A percentile compares a stretch with the other conserved stretches of the same genome.
These are phyloP conservation scores for Leonotis leonurus DNA, from an alignment of 257 asterid species.

Conservation along the genomic window DNA sequence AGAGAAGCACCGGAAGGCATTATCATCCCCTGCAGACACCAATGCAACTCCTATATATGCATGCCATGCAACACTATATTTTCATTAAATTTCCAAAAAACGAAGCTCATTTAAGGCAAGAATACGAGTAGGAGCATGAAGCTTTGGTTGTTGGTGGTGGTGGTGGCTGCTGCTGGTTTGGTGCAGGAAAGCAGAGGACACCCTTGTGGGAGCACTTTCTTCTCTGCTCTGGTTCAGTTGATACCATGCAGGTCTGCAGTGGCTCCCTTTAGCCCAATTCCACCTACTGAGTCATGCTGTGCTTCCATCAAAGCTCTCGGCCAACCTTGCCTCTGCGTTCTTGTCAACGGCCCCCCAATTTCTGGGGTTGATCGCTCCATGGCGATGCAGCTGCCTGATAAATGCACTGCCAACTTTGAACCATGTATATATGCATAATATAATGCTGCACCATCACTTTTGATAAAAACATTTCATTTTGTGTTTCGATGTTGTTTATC, in stretches of 20 bases:
- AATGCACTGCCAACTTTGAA: conserved; percentile 76
- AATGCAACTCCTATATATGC: too few relatives aligned
- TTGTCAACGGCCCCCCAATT: conserved; percentile 86
- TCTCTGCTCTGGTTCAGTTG: conserved; percentile 75
- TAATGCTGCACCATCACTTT: not conserved
- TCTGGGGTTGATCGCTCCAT: conserved; percentile 71
- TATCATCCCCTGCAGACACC: too few relatives aligned
- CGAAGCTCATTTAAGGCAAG: too few relatives aligned
- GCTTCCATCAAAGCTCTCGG: conserved; percentile 76
- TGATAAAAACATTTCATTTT: not conserved
- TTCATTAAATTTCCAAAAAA: not conserved
- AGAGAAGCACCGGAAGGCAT: conserved; percentile 37
- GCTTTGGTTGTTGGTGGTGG: conserved; percentile 19
- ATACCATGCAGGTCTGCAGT: conserved; percentile 90
- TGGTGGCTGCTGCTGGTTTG: conserved; percentile 14
- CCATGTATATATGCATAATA: conserved; percentile 53
- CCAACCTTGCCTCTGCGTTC: conserved; percentile 84
- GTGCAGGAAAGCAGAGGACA: conserved; percentile 34
- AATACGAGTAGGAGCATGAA: conserved; percentile 33
- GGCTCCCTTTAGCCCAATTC: conserved; percentile 56
- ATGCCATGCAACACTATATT: too few relatives aligned
- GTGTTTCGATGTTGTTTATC: not conserved
- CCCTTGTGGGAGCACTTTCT: conserved; percentile 63
- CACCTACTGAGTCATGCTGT: conserved; percentile 78
- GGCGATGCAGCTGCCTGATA: conserved; percentile 84